Conservation (phyloP, 192 early-diverging fungal genomes). For the Fimicolochytrium jonesii region DNA sequence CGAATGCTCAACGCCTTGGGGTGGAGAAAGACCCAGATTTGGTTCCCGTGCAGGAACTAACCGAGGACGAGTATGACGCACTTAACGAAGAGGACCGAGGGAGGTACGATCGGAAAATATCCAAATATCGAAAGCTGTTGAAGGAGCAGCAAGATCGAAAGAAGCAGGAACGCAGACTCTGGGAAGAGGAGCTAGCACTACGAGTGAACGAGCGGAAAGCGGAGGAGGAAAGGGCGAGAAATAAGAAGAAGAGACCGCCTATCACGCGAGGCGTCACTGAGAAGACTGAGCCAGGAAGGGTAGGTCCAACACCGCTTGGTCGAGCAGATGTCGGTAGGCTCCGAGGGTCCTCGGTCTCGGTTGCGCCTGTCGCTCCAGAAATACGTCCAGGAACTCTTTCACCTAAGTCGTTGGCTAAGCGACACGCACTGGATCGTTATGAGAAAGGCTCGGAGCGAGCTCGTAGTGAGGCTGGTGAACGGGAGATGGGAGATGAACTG, state of each 20-base stretch:
- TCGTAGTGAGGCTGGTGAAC: slow-evolving; percentile 17
- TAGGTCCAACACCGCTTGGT: slow-evolving; percentile 23
- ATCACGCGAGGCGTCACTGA: slow-evolving; percentile 18
- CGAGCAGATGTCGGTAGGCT: slow-evolving; percentile 3
- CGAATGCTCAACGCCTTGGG: slow-evolving; percentile 10
- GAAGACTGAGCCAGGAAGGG: slow-evolving; percentile 34
- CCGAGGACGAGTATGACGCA: slow-evolving; percentile 55
- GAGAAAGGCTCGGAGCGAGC: slow-evolving; percentile 26
- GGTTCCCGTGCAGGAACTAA: slow-evolving; percentile 38
- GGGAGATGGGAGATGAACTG: slow-evolving; percentile 23
- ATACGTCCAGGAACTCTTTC: slow-evolving; percentile 22
- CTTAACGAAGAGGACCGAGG: slow-evolving; percentile 43
- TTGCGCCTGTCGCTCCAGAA: not conserved
- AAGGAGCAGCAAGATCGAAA: slow-evolving; percentile 49
- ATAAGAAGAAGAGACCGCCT: slow-evolving; percentile 26
- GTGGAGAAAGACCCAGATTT: slow-evolving; percentile 42
- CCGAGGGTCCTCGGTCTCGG: slow-evolving; percentile 10
- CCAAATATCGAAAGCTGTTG: slow-evolving; percentile 37
- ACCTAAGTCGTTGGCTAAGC: slow-evolving; percentile 35
- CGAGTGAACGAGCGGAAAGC: slow-evolving; percentile 45
- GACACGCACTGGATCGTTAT: slow-evolving; percentile 9
- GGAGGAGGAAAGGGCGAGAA: slow-evolving; percentile 41
- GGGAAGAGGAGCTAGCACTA: slow-evolving; percentile 48
- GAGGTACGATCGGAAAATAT: slow-evolving; percentile 41
- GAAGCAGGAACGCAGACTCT: slow-evolving; percentile 40